Evolutionary conservation across 768 basidiomycete genomes (phyloP).

Genomic region (Vishniacozyma victoriae): DNA sequence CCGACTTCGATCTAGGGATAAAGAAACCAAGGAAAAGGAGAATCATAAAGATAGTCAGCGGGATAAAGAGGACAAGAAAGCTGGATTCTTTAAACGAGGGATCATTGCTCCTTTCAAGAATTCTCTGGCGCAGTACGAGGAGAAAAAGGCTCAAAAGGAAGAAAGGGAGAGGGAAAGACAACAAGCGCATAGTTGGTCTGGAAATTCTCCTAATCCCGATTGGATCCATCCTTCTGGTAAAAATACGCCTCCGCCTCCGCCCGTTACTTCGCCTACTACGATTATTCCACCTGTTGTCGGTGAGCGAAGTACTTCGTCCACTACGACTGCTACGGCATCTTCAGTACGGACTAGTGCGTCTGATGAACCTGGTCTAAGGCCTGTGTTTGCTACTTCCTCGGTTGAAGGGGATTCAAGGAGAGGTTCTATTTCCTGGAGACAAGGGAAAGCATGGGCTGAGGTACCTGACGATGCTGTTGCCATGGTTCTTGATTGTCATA

Average conservation of each 20-base stretch:
- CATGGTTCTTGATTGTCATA: constrained; percentile 35
- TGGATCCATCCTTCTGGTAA: constrained; percentile 14
- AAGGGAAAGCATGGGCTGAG: constrained; percentile 42
- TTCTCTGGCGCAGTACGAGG: constrained; percentile 11
- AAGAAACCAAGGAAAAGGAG: constrained; percentile 15
- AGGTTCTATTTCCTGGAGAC: constrained; percentile 6
- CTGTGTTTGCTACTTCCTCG: neutral
- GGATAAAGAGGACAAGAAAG: constrained; percentile 14
- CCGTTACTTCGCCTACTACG: neutral
- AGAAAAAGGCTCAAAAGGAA: constrained; percentile 25
- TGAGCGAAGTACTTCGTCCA: neutral
- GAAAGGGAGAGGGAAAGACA: constrained; percentile 34
- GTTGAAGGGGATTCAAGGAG: neutral
- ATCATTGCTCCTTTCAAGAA: constrained; percentile 26
- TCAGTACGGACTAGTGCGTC: neutral
- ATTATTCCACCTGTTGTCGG: neutral
- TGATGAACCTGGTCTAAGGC: neutral
- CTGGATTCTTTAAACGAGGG: constrained; percentile 38
- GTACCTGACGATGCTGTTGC: constrained; percentile 45
- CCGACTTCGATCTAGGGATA: too few relatives aligned
- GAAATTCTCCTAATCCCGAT: constrained; percentile 2
- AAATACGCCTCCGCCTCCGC: neutral
- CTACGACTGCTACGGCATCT: neutral
- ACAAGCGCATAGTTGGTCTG: constrained; percentile 42
- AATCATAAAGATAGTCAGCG: too few relatives aligned